Evolutionary conservation across 176 grass and related monocot genomes (phyloP).

Genomic region (Rhipidocladum racemiflorum): DNA sequence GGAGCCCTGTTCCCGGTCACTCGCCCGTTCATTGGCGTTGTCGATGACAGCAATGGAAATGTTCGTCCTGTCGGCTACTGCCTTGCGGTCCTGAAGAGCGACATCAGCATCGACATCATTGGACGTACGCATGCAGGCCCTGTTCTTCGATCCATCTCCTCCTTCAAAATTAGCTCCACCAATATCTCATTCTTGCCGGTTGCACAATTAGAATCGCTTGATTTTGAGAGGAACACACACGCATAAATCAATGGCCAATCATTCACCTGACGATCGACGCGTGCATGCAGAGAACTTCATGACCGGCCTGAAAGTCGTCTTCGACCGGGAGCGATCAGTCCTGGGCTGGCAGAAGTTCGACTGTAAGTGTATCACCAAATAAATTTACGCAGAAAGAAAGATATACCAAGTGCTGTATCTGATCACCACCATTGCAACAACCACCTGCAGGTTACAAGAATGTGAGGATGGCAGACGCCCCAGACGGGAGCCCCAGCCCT

Average conservation of each 20-base stretch:
- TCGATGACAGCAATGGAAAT: neutral
- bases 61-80: conserved; percentile 17
- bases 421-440: neutral
- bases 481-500: neutral
- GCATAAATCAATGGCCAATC: neutral
- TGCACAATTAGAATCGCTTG: neutral
- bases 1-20: conserved; percentile 42
- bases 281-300: conserved; percentile 66
- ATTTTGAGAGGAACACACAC: neutral
- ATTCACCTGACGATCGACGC: neutral
- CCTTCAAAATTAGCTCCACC: neutral
- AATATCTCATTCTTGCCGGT: neutral
- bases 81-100: conserved; percentile 27
- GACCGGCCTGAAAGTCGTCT: conserved; percentile 56
- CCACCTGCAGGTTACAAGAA: conserved; percentile 41
- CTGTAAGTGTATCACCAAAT: conserved; percentile 34
- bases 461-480: neutral
- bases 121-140: conserved; percentile 28
- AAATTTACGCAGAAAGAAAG: neutral
- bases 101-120: conserved; percentile 47
- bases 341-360: conserved; percentile 62
- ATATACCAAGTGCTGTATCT: too few species aligned
- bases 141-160: neutral
- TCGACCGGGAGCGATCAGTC: conserved; percentile 50
- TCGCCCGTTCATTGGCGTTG: fast-evolving